Evolutionary conservation across 192 early-diverging fungal genomes (phyloP).

Genomic region (Rhizophagus sp.): DNA sequence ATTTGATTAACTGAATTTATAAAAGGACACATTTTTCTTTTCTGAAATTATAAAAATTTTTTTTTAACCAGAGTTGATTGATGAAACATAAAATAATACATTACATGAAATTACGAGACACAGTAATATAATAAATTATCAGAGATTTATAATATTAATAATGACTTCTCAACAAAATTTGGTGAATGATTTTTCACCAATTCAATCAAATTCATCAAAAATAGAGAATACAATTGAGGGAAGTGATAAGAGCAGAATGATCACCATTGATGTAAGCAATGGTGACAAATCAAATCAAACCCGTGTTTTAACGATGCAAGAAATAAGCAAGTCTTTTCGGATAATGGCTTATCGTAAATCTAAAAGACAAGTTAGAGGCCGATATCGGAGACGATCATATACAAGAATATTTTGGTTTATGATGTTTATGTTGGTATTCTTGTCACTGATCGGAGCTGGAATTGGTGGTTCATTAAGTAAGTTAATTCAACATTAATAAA

Average conservation of each 20-base stretch:
- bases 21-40: no score
- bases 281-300: neutral
- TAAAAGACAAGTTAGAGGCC: conserved; percentile 6
- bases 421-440: conserved; percentile 17
- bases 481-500: neutral
- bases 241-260: neutral
- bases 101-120: no score
- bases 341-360: conserved; percentile 21
- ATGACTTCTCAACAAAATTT: neutral
- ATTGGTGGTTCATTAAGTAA: conserved; percentile 12
- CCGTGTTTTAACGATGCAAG: conserved; percentile 6
- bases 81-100: no score
- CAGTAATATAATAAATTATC: no score
- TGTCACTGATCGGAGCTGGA: conserved; percentile 17
- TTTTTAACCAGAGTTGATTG: no score
- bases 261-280: no score
- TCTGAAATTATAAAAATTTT: no score
- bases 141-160: neutral
- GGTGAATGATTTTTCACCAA: neutral
- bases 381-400: conserved; percentile 10
- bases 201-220: neutral
- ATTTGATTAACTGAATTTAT: no score
- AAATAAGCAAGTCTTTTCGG: conserved; percentile 7
- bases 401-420: conserved; percentile 19
- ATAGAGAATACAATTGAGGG: neutral